phyloP scores from a whole-genome alignment of 169 alveolate genomes.

The Plasmodium vivax region DNA sequence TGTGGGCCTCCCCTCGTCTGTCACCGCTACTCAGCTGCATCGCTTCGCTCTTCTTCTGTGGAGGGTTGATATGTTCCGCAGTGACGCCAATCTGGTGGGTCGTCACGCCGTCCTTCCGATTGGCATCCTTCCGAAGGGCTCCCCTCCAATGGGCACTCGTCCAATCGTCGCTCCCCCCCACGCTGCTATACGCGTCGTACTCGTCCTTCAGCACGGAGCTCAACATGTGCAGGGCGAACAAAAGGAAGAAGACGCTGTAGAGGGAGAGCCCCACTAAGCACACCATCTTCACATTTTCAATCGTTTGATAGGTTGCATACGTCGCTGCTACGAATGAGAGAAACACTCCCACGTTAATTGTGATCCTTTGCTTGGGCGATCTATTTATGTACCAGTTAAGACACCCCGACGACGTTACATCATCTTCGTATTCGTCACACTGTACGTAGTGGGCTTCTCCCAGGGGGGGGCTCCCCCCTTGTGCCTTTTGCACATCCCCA shows the following conservation, averaged over 20 bases:
- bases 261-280: constrained; percentile 28
- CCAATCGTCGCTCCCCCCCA: background rate
- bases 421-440: background rate
- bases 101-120: background rate
- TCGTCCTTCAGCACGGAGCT: constrained; percentile 54
- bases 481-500: background rate
- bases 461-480: background rate
- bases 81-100: background rate
- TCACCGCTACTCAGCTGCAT: background rate
- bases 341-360: constrained; percentile 2
- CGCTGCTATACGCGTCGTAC: background rate
- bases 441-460: background rate
- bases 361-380: constrained; percentile 8
- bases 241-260: constrained; percentile 25
- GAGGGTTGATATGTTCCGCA: background rate
- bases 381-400: constrained; percentile 16
- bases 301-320: constrained; percentile 1
- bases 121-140: too few species aligned
- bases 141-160: background rate
- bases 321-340: background rate
- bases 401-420: background rate
- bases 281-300: constrained; percentile 16
- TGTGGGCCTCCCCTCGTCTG: background rate
- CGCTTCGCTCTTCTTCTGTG: background rate
- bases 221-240: constrained; percentile 29